phyloP scores from a whole-genome alignment of 164 flowering plant species.

The Sedum album region DNA sequence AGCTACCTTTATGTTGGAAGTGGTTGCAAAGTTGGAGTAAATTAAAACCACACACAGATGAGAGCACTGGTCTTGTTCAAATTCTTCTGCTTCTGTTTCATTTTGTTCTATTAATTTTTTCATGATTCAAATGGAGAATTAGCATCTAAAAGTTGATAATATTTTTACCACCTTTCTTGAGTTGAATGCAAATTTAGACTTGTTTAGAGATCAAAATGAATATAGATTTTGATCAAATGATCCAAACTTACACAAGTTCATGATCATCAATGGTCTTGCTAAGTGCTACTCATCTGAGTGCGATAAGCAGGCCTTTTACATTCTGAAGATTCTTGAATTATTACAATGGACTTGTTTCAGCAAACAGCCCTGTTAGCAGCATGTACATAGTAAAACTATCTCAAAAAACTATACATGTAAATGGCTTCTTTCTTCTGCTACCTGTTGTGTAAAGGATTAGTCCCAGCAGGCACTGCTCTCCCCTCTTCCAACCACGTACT shows the following conservation, averaged over 20 bases:
- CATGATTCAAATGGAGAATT: too few species aligned
- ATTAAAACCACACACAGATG: too few species aligned
- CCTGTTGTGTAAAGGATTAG: conserved; percentile 4
- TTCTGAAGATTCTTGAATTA: background rate
- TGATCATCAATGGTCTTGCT: background rate
- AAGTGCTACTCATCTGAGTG: background rate
- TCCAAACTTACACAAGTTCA: too few species aligned
- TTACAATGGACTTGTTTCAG: background rate
- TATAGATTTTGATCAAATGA: too few species aligned
- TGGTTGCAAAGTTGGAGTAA: background rate
- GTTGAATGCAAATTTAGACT: too few species aligned
- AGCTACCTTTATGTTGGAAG: background rate
- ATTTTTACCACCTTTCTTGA: too few species aligned
- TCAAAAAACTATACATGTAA: background rate
- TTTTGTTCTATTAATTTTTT: too few species aligned
- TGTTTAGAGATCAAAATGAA: too few species aligned
- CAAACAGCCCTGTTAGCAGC: background rate
- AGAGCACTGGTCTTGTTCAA: too few species aligned
- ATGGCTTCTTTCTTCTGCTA: conserved; percentile 1
- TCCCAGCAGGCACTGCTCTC: conserved; percentile 6
- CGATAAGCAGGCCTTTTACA: background rate
- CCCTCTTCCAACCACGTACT: background rate
- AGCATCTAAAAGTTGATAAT: too few species aligned
- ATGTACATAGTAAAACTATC: too few species aligned
- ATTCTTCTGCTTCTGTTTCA: background rate